Conservation (phyloP, 2,329 filamentous ascomycete species). For the Colletotrichum siamense region DNA sequence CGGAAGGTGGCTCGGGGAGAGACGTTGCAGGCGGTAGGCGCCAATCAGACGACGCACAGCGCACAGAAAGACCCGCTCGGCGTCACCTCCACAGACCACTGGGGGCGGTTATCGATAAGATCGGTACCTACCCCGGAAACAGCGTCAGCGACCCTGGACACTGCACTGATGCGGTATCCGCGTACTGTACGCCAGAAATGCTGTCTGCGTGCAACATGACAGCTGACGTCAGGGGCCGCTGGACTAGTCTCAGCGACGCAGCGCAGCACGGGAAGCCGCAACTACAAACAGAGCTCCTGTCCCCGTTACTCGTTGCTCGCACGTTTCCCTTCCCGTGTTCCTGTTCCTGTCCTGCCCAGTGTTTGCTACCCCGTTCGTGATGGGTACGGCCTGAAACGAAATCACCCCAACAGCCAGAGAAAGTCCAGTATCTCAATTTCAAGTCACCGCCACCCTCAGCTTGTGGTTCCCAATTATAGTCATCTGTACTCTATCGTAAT, state of each 20-base stretch:
- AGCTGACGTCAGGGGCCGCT: slow-evolving; percentile 12
- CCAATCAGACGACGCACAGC: slow-evolving; percentile 3
- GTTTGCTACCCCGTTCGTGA: slow-evolving; percentile 3
- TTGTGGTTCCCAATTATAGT: not conserved
- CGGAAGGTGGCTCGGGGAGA: slow-evolving; percentile 2
- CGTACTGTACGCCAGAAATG: not conserved
- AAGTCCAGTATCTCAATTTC: not conserved
- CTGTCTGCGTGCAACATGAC: slow-evolving; percentile 7
- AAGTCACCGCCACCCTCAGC: not conserved
- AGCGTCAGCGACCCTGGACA: not conserved
- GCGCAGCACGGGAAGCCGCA: not conserved
- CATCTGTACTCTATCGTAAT: not conserved
- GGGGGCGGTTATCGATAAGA: slow-evolving; percentile 16
- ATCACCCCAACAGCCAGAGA: not conserved
- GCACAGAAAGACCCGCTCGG: not conserved
- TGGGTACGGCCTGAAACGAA: not conserved
- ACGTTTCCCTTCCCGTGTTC: not conserved
- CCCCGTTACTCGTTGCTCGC: not conserved
- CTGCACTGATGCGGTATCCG: slow-evolving; percentile 9
- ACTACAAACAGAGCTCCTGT: slow-evolving; percentile 18
- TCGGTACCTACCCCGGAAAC: not conserved
- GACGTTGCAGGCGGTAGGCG: not conserved
- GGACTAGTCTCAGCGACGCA: not conserved
- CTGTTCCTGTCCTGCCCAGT: not conserved
- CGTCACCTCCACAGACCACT: not conserved